These are phyloP conservation scores for Diaporthe sp. DNA, from an alignment of 2,329 filamentous ascomycete species.

Conservation along the genomic window DNA sequence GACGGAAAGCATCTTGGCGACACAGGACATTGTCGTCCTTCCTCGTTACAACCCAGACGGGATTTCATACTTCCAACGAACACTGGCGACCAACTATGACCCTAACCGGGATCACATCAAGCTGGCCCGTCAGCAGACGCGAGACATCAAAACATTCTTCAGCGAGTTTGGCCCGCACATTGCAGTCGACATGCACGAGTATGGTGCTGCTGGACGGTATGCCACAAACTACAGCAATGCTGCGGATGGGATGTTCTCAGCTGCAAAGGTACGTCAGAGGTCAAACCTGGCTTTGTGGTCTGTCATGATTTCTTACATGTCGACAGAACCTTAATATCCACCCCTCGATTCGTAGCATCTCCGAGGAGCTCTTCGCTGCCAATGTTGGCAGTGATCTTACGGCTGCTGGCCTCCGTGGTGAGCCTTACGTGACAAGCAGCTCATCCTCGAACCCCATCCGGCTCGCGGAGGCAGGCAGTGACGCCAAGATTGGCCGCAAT, in stretches of 20 bases:
- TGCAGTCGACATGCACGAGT: constrained; percentile 10
- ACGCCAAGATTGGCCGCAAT: constrained; percentile 13
- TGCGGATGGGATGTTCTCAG: constrained; percentile 6
- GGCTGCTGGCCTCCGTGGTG: constrained; percentile 1
- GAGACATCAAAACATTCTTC: not conserved
- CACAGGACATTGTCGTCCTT: constrained; percentile 10
- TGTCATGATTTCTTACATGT: not conserved
- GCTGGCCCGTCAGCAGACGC: constrained; percentile 3
- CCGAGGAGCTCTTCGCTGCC: not conserved
- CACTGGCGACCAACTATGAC: constrained; percentile 2
- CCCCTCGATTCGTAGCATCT: not conserved
- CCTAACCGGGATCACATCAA: constrained; percentile 14
- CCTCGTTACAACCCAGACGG: constrained; percentile 14
- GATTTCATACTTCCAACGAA: not conserved
- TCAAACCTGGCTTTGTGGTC: no score
- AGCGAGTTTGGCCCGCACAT: not conserved
- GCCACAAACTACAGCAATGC: constrained; percentile 11
- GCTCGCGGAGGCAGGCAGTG: not conserved
- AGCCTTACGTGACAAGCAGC: constrained; percentile 1
- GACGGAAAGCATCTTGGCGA: not conserved
- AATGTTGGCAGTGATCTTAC: constrained; percentile 6
- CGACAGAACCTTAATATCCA: not conserved
- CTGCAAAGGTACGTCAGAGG: not conserved
- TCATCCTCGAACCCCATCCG: constrained; percentile 4
- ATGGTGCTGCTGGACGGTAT: not conserved